These are phyloP conservation scores for Pseudogymnoascus destructans DNA, from an alignment of 2,329 filamentous ascomycete genomes.

Conservation along the genomic window DNA sequence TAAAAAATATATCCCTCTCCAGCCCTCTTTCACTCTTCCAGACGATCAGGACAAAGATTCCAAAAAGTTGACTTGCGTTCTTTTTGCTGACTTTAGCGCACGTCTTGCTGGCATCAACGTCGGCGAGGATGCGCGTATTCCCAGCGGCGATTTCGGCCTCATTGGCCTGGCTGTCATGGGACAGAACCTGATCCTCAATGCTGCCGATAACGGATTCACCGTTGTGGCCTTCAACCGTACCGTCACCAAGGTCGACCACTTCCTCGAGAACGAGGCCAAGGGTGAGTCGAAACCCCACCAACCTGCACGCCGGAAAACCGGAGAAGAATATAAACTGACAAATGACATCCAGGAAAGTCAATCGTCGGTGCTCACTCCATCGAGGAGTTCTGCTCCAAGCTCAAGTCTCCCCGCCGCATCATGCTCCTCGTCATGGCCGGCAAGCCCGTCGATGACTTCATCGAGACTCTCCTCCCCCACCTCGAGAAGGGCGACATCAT, in stretches of 20 bases:
- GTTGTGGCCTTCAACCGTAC: slow-evolving; percentile 98
- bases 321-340: slow-evolving; percentile 29
- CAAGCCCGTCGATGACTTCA: slow-evolving; percentile 97
- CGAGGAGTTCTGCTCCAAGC: slow-evolving; percentile 89
- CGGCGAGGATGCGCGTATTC: slow-evolving; percentile 43
- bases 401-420: slow-evolving; percentile 91
- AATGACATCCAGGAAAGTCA: slow-evolving; percentile 55
- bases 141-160: slow-evolving; percentile 64
- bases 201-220: slow-evolving; percentile 86
- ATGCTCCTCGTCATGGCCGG: slow-evolving; percentile 99
- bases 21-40: slow-evolving; percentile 4
- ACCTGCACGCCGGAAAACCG: not conserved
- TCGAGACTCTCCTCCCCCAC: slow-evolving; percentile 79
- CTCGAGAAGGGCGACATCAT: slow-evolving; percentile 88
- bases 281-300: slow-evolving; percentile 31
- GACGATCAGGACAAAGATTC: slow-evolving; percentile 12
- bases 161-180: slow-evolving; percentile 87
- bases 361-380: slow-evolving; percentile 87
- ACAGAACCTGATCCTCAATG: slow-evolving; percentile 83
- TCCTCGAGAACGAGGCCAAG: slow-evolving; percentile 84
- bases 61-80: slow-evolving; percentile 19
- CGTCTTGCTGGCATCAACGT: slow-evolving; percentile 63
- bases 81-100: slow-evolving; percentile 40
- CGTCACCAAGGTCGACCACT: slow-evolving; percentile 92
- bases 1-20: slow-evolving; percentile 10